Conservation (phyloP, 805 yeast genomes). For the Suhomyces sp. region DNA sequence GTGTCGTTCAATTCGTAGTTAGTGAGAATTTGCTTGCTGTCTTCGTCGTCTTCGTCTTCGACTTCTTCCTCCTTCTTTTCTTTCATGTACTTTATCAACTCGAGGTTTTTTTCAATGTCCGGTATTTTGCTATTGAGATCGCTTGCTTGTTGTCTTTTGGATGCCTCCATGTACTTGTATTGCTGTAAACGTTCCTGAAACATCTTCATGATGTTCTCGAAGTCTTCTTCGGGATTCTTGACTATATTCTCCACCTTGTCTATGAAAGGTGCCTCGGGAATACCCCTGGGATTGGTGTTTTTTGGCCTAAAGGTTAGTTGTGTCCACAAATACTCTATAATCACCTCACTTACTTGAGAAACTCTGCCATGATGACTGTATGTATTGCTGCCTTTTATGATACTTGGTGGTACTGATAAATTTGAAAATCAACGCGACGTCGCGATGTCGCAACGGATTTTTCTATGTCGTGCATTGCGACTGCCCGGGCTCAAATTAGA, state of each 20-base stretch:
- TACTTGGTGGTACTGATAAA: neutral
- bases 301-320: constrained; percentile 41
- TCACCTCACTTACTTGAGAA: constrained; percentile 9
- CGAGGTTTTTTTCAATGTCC: constrained; percentile 85
- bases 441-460: neutral
- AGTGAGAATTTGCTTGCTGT: constrained; percentile 39
- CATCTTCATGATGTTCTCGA: constrained; percentile 62
- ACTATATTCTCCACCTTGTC: constrained; percentile 76
- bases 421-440: neutral
- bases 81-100: constrained; percentile 61
- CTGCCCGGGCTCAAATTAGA: neutral
- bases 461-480: neutral
- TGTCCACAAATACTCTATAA: neutral
- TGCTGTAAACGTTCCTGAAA: constrained; percentile 88
- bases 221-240: constrained; percentile 60
- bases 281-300: constrained; percentile 84
- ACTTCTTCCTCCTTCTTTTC: constrained; percentile 39
- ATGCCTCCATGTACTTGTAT: constrained; percentile 80
- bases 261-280: constrained; percentile 94
- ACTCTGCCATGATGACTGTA: constrained; percentile 6
- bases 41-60: constrained; percentile 25
- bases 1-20: constrained; percentile 94
- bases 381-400: neutral
- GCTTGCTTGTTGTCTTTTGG: constrained; percentile 46
- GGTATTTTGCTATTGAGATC: constrained; percentile 74